Conservation (phyloP, 768 basidiomycete species). For the Naematelia aurantialba region DNA sequence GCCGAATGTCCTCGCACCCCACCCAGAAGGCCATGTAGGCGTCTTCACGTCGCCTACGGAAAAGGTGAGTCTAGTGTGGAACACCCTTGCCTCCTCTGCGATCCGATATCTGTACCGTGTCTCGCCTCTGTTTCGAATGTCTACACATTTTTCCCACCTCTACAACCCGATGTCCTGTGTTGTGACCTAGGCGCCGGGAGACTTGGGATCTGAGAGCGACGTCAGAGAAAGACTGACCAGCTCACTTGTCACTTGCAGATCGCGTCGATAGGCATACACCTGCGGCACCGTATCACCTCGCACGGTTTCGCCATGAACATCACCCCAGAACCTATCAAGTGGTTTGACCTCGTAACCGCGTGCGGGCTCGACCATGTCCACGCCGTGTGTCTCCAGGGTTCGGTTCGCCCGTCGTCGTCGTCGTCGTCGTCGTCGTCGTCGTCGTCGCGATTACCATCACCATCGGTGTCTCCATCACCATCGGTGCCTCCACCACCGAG, state of each 20-base stretch:
- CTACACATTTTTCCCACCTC: too few relatives aligned
- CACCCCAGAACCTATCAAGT: constrained; percentile 69
- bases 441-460: too few relatives aligned
- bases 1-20: constrained; percentile 51
- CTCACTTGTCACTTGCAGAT: constrained; percentile 53
- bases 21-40: constrained; percentile 73
- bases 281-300: constrained; percentile 86
- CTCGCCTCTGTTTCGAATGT: too few relatives aligned
- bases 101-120: too few relatives aligned
- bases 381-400: constrained; percentile 58
- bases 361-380: constrained; percentile 82
- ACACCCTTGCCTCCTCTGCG: neutral
- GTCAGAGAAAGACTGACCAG: too few relatives aligned
- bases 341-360: constrained; percentile 86
- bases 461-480: too few relatives aligned
- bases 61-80: constrained; percentile 59
- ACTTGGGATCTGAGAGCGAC: neutral
- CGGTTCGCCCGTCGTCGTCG: too few relatives aligned
- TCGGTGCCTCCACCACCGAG: too few relatives aligned
- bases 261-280: constrained; percentile 93
- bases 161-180: neutral
- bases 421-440: too few relatives aligned
- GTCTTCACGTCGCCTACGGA: constrained; percentile 75
- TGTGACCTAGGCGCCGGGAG: neutral
- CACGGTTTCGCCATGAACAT: constrained; percentile 95